phyloP scores from a whole-genome alignment of 306 rosid species.

The Fragaria iinumae region DNA sequence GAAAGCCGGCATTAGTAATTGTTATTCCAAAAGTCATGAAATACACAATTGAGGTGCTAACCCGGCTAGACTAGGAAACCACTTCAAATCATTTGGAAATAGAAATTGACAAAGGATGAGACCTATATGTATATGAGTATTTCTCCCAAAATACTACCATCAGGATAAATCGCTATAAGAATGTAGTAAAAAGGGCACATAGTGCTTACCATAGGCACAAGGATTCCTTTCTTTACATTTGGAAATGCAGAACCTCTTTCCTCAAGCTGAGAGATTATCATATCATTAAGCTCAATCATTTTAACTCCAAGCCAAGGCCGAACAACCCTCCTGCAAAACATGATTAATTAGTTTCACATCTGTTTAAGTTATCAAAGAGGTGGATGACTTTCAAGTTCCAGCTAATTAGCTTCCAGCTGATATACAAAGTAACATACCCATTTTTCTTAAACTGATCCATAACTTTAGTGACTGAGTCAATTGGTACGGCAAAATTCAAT shows the following conservation, averaged over 20 bases:
- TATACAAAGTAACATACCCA: constrained; percentile 46
- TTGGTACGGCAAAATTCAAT: constrained; percentile 77
- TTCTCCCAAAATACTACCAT: neutral
- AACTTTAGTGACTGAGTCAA: constrained; percentile 66
- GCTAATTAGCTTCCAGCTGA: neutral
- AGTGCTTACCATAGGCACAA: constrained; percentile 64
- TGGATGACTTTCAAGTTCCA: constrained; percentile 1
- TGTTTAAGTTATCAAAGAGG: neutral
- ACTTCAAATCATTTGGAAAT: neutral
- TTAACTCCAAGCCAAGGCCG: constrained; percentile 92
- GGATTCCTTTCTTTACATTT: constrained; percentile 68
- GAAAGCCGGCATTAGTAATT: no score
- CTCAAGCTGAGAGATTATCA: constrained; percentile 64
- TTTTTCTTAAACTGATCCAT: constrained; percentile 70
- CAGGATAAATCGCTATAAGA: neutral
- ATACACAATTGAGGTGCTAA: neutral
- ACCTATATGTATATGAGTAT: neutral
- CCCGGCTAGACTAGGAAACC: neutral
- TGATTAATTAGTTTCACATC: constrained; percentile 9
- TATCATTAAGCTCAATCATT: constrained; percentile 84
- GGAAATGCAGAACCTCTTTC: constrained; percentile 61
- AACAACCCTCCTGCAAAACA: constrained; percentile 68
- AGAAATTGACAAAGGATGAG: no score
- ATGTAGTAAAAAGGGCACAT: neutral
- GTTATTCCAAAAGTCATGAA: neutral